Percentiles rank a stretch among this genome's conserved stretches.
Evolutionary conservation across 257 asterid genomes (phyloP).

Genomic region (Phtheirospermum japonicum): DNA sequence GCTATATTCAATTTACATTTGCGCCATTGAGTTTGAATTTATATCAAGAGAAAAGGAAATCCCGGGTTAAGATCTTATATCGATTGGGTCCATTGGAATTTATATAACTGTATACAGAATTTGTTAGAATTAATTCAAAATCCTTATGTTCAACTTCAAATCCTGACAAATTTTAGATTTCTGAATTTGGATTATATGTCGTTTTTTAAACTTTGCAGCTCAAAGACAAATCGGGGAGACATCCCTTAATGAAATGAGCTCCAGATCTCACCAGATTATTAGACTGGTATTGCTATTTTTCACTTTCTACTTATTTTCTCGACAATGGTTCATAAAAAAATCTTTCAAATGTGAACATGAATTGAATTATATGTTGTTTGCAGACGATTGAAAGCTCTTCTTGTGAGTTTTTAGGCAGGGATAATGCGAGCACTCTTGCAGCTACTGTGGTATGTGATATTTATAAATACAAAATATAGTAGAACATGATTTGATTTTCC

Average conservation of each 20-base stretch:
- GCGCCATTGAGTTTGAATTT: background rate
- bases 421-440: slow-evolving; percentile 59
- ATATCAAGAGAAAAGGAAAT: background rate
- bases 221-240: slow-evolving; percentile 98
- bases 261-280: slow-evolving; percentile 96
- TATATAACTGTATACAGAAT: too few relatives aligned
- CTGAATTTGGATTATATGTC: too few relatives aligned
- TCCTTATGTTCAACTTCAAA: too few relatives aligned
- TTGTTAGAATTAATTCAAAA: too few relatives aligned
- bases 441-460: slow-evolving; percentile 74
- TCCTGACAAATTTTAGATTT: too few relatives aligned
- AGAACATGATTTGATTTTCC: background rate
- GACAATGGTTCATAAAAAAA: background rate
- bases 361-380: too few relatives aligned
- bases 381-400: slow-evolving; percentile 94
- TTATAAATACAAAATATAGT: too few relatives aligned
- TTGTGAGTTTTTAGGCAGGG: slow-evolving; percentile 70
- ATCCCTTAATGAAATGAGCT: slow-evolving; percentile 80
- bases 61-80: too few relatives aligned
- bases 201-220: slow-evolving; percentile 63
- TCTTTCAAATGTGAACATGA: background rate
- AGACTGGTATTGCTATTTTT: slow-evolving; percentile 58
- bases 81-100: background rate
- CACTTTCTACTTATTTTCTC: background rate
- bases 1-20: background rate